A percentile compares a stretch with the other conserved stretches of the same genome.
These are phyloP conservation scores for Backusella parvicylindrica DNA, from an alignment of 192 early-diverging fungal genomes.

Conservation along the genomic window DNA sequence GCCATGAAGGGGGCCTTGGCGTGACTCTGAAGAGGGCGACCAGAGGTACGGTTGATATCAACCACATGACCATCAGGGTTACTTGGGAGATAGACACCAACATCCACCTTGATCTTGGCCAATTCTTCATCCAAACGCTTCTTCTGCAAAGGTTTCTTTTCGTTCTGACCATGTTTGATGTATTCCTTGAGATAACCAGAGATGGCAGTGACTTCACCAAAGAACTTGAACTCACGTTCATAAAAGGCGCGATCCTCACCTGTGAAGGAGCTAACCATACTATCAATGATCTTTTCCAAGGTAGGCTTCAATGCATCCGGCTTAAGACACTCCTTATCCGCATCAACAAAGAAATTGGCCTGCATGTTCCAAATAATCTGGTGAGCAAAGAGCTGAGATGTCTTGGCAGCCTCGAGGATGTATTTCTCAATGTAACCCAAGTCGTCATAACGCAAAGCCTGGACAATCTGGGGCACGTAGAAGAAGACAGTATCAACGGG, in stretches of 20 bases:
- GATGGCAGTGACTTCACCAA: constrained; percentile 92
- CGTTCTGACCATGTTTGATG: constrained; percentile 84
- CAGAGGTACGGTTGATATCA: constrained; percentile 93
- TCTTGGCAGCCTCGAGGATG: constrained; percentile 89
- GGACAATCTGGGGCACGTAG: constrained; percentile 97
- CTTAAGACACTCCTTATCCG: constrained; percentile 37
- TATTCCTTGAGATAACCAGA: constrained; percentile 96
- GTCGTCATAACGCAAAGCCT: constrained; percentile 86
- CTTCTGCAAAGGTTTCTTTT: constrained; percentile 79
- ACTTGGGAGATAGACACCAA: constrained; percentile 95
- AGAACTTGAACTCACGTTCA: constrained; percentile 96
- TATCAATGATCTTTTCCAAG: constrained; percentile 83
- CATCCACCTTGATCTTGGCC: constrained; percentile 89
- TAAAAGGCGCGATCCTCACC: constrained; percentile 90
- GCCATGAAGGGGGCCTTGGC: constrained; percentile 99
- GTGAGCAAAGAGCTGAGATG: constrained; percentile 97
- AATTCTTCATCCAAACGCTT: constrained; percentile 97
- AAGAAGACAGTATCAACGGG: constrained; percentile 96
- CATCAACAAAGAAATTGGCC: constrained; percentile 90
- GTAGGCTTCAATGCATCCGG: constrained; percentile 88
- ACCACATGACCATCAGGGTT: constrained; percentile 95
- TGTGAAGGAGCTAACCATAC: constrained; percentile 76
- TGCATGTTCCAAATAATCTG: constrained; percentile 99
- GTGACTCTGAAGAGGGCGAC: constrained; percentile 92
- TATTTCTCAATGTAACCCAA: constrained; percentile 94